Evolutionary conservation across 306 rosid species (phyloP).

Genomic region (Potentilla sterilis): DNA sequence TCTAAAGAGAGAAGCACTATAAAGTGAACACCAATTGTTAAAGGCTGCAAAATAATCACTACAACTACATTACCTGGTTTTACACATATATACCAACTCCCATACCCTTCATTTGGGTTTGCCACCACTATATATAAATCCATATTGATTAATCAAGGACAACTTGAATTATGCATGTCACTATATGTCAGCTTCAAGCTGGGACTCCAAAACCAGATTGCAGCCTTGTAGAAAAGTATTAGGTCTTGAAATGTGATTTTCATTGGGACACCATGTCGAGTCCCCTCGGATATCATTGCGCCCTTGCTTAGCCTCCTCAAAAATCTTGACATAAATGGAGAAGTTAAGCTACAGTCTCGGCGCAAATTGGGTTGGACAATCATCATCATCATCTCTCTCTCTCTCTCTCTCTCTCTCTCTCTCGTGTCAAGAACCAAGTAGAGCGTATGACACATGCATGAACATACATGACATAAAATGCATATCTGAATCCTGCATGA

Average conservation of each 20-base stretch:
- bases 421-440: too few species aligned
- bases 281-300: too few species aligned
- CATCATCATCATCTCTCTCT: too few species aligned
- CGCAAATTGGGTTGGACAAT: constrained; percentile 2
- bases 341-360: not conserved
- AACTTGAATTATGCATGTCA: not conserved
- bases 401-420: too few species aligned
- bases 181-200: not conserved
- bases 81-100: too few species aligned
- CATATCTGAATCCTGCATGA: too few species aligned
- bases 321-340: not conserved
- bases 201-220: not conserved
- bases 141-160: not conserved
- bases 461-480: too few species aligned
- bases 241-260: not conserved
- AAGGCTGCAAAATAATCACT: not conserved
- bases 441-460: too few species aligned
- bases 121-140: not conserved
- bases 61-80: not conserved
- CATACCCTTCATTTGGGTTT: too few species aligned
- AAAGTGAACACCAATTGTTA: not conserved
- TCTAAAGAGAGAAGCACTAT: not conserved
- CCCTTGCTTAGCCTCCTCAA: not conserved
- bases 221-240: not conserved
- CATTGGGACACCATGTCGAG: not conserved